Percentiles rank a stretch among this genome's conserved stretches.
These are phyloP conservation scores for Gymnopilus dilepis DNA, from an alignment of 768 basidiomycete genomes.

Conservation along the genomic window DNA sequence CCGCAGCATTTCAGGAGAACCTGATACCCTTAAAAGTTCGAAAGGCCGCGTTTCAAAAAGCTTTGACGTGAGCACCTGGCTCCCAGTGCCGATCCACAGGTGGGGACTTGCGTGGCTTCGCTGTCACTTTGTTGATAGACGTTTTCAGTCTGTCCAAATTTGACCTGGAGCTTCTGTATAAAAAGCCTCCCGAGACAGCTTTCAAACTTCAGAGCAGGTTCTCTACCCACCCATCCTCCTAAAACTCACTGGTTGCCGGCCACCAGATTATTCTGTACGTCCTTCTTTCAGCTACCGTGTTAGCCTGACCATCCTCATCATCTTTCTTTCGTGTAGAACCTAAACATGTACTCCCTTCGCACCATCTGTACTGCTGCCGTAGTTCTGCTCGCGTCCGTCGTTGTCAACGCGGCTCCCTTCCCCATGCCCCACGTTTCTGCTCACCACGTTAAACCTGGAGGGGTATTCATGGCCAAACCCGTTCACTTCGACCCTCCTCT, in stretches of 20 bases:
- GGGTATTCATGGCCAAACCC: conserved; percentile 5
- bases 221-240: not conserved
- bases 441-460: conserved; percentile 5
- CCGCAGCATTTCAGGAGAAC: too few relatives aligned
- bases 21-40: too few relatives aligned
- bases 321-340: not conserved
- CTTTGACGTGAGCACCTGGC: too few relatives aligned
- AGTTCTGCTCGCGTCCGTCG: conserved; percentile 1
- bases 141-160: too few relatives aligned
- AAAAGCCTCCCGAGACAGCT: too few relatives aligned
- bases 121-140: too few relatives aligned
- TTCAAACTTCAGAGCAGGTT: not conserved
- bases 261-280: conserved; percentile 4
- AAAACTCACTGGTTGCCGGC: conserved; percentile 5
- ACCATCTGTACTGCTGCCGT: not conserved
- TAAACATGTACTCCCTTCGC: conserved; percentile 3
- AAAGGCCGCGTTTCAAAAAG: too few relatives aligned
- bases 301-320: not conserved
- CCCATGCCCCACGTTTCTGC: not conserved
- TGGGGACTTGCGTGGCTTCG: too few relatives aligned
- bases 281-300: not conserved
- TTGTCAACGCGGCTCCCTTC: conserved; percentile 6
- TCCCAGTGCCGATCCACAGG: too few relatives aligned
- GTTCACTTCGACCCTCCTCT: conserved; percentile 4
- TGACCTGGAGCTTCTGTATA: too few relatives aligned